Base-by-base conservation (phyloP, 306 rosid genomes). In the Phaseolus lunatus region DNA sequence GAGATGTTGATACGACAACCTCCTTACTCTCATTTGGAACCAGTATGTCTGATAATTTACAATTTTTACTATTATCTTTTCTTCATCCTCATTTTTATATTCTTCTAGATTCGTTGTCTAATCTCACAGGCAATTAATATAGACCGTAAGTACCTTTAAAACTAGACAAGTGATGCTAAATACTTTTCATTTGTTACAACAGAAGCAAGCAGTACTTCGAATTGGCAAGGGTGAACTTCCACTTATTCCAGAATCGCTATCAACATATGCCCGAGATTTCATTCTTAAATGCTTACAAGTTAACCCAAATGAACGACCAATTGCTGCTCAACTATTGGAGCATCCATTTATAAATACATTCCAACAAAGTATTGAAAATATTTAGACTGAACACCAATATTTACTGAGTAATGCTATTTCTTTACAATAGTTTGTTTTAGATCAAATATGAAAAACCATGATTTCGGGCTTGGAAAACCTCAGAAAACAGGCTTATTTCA, bases 301-400 rank as follows among this genome's bases (percentile, higher is more conserved):
- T 48, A 76, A 83, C 47, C 89, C 87, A 53, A 75, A 47, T 45
- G 52, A 75, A 54, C 80, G 89, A 23, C 91, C 81, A 8, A 52
- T 59, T 5, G 89, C 87, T 50, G 62, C 80, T 19, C 64, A 78
- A 77, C 74, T 85, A 70, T 62, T 81, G 70, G 43, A 83, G 33
- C 89, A 88, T 83, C 77, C 89, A 67, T 88, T 88, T 78, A 70
- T 85, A 45, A 83, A 78, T 57, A 86, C 82, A 2, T 27, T 3
- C 31, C 31, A 27, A 3, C 4, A 27, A 27, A 27, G 31, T 27
- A 0, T 27, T 2, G 27, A 27, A 4, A 31, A 31, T 0, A 1
- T 31, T 4, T 31, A 31, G 7, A 4, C 7, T 5, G 33, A 3
- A 0, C 33, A 29, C 4, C 33, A 29, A 29, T 29, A 29, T 29